Evolutionary conservation across 106 monocot species (phyloP), one percentile per base, ranked within the genome.

Genomic region (Cymbidium sinense): DNA sequence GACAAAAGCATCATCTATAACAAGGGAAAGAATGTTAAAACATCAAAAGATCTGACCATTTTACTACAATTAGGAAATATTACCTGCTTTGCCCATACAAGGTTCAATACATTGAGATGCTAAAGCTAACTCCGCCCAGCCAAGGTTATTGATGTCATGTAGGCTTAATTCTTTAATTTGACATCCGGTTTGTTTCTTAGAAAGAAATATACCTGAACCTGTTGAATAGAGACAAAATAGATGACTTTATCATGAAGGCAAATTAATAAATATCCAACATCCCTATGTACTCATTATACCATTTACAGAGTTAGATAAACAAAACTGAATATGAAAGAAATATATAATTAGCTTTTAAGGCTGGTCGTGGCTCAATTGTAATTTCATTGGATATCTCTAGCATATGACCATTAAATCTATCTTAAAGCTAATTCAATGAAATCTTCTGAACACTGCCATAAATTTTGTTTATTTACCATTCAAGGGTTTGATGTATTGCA

Each of bases 61-160:
- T 9, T 5, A 74, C 13, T 4, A 74, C 9, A 27, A 28, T 27
- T 44, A 50, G 31, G 25, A 54, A 29, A 19, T 3, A 28, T 30
- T 83, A 85, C 87, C 90, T 81, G 79, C 76, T 77, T 28, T 73
- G 25, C 15, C 25, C 67, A 71, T 41, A 74, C 28, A 27, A 65
- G 84, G 36, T 79, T 81, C 77, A 43, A 73, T 70, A 20, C 6
- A 44, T 37, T 64, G 52, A 74, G 81, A 70, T 67, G 67, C 77
- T 61, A 79, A 81, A 75, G 85, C 78, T 7, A 89, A 73, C 44
- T 84, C 83, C 35, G 64, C 83, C 89, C 86, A 89, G 19, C 84
- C 86, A 70, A 89, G 81, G 55, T 81, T 86, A 75, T 86, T 84
- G 30, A 90, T 83, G 35, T 87, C 83, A 83, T 85, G 72, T n/a